These are phyloP conservation scores for Bondarzewia mesenterica DNA, from an alignment of 1,284 basidiomycete species.

Conservation along the genomic window DNA sequence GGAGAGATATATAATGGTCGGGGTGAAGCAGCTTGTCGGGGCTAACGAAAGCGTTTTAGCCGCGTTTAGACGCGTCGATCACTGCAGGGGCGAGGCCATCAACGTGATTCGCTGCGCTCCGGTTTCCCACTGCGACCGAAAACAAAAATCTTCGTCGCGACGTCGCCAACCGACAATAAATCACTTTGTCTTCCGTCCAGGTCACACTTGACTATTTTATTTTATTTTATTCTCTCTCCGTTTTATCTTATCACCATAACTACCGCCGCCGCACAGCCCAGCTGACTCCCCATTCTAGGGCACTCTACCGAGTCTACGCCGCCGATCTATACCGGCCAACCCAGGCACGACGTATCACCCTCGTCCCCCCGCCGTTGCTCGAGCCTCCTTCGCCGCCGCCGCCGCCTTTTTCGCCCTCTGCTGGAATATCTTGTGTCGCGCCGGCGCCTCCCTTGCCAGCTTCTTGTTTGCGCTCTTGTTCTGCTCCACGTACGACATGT, in stretches of 20 bases:
- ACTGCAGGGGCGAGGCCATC: conserved; percentile 1
- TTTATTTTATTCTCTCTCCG: background rate
- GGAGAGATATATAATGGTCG: conserved; percentile 6
- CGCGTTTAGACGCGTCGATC: conserved; percentile 14
- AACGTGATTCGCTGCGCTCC: background rate
- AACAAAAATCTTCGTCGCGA: background rate
- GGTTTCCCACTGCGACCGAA: background rate
- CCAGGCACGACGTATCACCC: conserved; percentile 9
- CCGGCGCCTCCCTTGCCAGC: conserved; percentile 59
- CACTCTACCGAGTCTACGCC: background rate
- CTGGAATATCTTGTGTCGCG: conserved; percentile 74
- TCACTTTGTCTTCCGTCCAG: background rate
- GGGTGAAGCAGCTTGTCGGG: background rate
- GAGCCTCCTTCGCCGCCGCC: conserved; percentile 47
- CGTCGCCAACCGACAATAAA: background rate
- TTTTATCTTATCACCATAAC: background rate
- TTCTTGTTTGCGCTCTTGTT: conserved; percentile 87
- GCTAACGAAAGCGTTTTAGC: conserved; percentile 10
- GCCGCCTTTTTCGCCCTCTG: conserved; percentile 70
- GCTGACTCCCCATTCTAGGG: background rate
- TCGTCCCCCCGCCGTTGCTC: conserved; percentile 11
- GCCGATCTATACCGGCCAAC: background rate
- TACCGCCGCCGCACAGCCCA: background rate
- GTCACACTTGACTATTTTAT: background rate
- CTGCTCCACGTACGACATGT: conserved; percentile 88